phyloP scores from a whole-genome alignment of 768 basidiomycete species.

The Trametes cingulata region DNA sequence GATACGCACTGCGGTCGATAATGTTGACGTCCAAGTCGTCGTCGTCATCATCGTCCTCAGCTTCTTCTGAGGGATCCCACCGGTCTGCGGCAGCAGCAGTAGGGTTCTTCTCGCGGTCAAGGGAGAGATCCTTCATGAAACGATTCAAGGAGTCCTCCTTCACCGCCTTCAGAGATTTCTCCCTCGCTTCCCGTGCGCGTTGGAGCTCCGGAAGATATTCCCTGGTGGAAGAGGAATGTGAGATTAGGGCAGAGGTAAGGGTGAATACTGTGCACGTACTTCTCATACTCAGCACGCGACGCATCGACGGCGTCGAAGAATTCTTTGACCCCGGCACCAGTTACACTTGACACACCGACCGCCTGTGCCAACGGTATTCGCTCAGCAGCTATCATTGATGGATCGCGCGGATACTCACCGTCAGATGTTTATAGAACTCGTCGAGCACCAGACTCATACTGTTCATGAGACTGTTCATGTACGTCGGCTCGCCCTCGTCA shows the following conservation, averaged over 20 bases:
- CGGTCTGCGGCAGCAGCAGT: slow-evolving; percentile 52
- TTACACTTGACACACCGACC: slow-evolving; percentile 94
- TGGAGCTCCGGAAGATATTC: slow-evolving; percentile 92
- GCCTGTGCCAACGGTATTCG: slow-evolving; percentile 49
- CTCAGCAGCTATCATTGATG: neutral
- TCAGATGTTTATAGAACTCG: slow-evolving; percentile 96
- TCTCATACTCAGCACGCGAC: slow-evolving; percentile 85
- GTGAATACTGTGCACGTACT: slow-evolving; percentile 46
- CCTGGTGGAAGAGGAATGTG: slow-evolving; percentile 45
- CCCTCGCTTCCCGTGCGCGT: slow-evolving; percentile 62
- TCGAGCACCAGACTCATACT: slow-evolving; percentile 98
- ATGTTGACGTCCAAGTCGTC: slow-evolving; percentile 51
- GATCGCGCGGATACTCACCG: slow-evolving; percentile 49
- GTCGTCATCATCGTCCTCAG: slow-evolving; percentile 54
- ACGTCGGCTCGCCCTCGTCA: slow-evolving; percentile 88
- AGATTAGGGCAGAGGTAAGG: neutral
- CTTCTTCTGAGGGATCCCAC: slow-evolving; percentile 63
- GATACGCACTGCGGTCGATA: slow-evolving; percentile 67
- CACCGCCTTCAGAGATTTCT: slow-evolving; percentile 59
- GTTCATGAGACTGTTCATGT: slow-evolving; percentile 99
- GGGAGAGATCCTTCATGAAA: slow-evolving; percentile 75
- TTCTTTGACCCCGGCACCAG: slow-evolving; percentile 89
- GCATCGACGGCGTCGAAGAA: slow-evolving; percentile 92
- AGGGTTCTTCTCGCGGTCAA: slow-evolving; percentile 72
- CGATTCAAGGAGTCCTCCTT: slow-evolving; percentile 79